Conservation (phyloP, 2,329 filamentous ascomycete species). For the Paracoccidioides brasiliensis region DNA sequence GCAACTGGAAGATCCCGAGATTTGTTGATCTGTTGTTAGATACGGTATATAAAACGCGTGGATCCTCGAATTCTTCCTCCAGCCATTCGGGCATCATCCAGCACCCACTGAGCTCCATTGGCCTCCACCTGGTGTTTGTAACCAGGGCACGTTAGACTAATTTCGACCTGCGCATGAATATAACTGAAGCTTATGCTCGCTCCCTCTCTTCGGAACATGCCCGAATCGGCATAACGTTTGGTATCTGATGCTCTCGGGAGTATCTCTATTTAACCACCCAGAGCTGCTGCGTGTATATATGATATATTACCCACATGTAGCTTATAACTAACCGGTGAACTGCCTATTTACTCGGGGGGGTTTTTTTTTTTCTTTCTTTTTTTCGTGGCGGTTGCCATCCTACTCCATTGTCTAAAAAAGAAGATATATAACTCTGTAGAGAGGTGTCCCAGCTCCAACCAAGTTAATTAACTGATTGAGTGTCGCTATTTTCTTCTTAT, state of each 20-base stretch:
- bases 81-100: background rate
- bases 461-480: background rate
- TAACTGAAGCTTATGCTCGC: background rate
- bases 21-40: too few species aligned
- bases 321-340: too few species aligned
- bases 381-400: too few species aligned
- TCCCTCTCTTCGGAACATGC: background rate
- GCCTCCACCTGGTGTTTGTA: background rate
- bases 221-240: background rate
- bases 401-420: too few species aligned
- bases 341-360: too few species aligned
- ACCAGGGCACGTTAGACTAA: background rate
- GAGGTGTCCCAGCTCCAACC: background rate
- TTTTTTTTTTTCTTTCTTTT: too few species aligned
- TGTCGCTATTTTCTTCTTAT: background rate
- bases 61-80: background rate
- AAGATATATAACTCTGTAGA: too few species aligned
- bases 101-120: background rate
- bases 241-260: background rate
- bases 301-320: too few species aligned
- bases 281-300: background rate
- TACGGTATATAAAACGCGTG: too few species aligned
- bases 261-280: background rate
- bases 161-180: background rate
- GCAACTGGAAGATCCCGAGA: too few species aligned